Percentiles rank a stretch among this genome's conserved stretches.
Evolutionary conservation across 768 basidiomycete species (phyloP).

Genomic region (Dioszegia hungarica): DNA sequence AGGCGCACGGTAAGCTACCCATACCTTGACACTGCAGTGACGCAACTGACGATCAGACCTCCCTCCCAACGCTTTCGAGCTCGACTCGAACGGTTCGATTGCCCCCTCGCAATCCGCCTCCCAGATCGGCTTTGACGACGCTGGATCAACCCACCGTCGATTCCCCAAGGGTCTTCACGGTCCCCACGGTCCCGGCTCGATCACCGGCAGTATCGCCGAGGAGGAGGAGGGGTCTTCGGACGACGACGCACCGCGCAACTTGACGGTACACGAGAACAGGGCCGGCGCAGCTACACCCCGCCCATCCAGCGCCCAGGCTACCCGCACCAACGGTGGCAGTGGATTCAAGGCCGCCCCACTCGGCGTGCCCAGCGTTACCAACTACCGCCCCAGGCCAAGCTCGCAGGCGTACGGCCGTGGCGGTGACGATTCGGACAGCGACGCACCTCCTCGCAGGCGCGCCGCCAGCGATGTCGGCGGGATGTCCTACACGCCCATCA

Average conservation of each 20-base stretch:
- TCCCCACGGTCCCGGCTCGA: conserved; percentile 25
- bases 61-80: conserved; percentile 42
- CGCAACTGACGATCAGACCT: conserved; percentile 18
- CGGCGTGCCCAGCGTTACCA: conserved; percentile 35
- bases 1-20: conserved; percentile 23
- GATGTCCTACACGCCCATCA: conserved; percentile 36
- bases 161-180: conserved; percentile 22
- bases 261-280: conserved; percentile 47
- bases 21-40: no score
- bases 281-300: conserved; percentile 15
- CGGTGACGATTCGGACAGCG: conserved; percentile 9
- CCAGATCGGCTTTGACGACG: conserved; percentile 38
- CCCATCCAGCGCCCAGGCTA: conserved; percentile 2
- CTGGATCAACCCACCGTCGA: conserved; percentile 8
- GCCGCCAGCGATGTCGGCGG: conserved; percentile 44
- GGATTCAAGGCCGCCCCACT: conserved; percentile 25
- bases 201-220: conserved; percentile 46
- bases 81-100: conserved; percentile 48
- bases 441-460: conserved; percentile 22
- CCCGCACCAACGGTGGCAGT: background rate
- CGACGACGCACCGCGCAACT: conserved; percentile 31
- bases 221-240: conserved; percentile 45
- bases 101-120: conserved; percentile 49
- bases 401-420: conserved; percentile 15
- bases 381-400: conserved; percentile 19